phyloP scores from a whole-genome alignment of 2,329 filamentous ascomycete genomes.

The Ceratocystiopsis minuta region DNA sequence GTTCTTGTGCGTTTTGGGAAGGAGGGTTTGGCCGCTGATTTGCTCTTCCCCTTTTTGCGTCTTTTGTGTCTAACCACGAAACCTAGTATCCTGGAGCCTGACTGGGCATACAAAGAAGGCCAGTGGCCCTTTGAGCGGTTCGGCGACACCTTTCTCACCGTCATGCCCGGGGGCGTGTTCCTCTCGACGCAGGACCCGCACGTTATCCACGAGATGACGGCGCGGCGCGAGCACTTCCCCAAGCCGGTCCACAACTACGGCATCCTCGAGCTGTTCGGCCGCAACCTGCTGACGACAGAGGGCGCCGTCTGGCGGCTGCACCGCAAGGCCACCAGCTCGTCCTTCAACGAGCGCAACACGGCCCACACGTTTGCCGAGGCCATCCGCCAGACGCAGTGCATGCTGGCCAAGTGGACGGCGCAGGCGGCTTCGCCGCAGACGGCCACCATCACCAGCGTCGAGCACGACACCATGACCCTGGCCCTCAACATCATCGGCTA shows the following conservation, averaged over 20 bases:
- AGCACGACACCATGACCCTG: conserved; percentile 47
- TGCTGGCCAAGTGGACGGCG: conserved; percentile 37
- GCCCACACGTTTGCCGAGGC: conserved; percentile 43
- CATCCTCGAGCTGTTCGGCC: conserved; percentile 46
- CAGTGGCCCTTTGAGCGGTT: conserved; percentile 39
- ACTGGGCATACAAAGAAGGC: conserved; percentile 39
- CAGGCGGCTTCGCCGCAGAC: conserved; percentile 12
- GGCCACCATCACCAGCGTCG: conserved; percentile 34
- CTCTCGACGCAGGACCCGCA: conserved; percentile 46
- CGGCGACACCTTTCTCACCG: conserved; percentile 48
- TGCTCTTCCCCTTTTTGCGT: background rate
- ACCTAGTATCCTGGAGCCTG: conserved; percentile 33
- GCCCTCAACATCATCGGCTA: conserved; percentile 40
- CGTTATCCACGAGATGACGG: conserved; percentile 45
- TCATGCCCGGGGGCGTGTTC: conserved; percentile 34
- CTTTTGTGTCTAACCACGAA: background rate
- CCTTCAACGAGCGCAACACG: conserved; percentile 63
- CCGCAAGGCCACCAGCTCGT: conserved; percentile 50
- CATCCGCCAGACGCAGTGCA: conserved; percentile 41
- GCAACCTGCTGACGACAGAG: conserved; percentile 55
- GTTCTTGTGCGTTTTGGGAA: conserved; percentile 32
- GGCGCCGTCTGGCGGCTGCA: conserved; percentile 54
- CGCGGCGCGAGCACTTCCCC: conserved; percentile 51
- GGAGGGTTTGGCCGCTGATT: background rate
- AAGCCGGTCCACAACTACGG: conserved; percentile 45